Evolutionary conservation across 2,329 filamentous ascomycete genomes (phyloP).

Genomic region (Aspergillus piperis): DNA sequence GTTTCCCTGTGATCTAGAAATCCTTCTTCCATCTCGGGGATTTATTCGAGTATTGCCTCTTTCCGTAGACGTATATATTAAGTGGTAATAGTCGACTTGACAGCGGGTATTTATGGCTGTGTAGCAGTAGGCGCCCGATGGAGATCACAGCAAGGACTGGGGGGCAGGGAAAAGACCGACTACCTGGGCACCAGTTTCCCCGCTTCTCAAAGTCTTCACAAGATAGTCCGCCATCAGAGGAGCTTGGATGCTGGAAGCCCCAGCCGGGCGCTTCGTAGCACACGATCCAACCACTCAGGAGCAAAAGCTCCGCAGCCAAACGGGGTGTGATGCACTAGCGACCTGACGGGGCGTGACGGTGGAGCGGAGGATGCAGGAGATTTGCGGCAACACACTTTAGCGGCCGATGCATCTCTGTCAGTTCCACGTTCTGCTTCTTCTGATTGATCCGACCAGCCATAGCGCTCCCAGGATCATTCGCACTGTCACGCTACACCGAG

Average conservation of each 20-base stretch:
- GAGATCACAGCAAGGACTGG: background rate
- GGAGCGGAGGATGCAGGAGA: slow-evolving; percentile 21
- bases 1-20: no score
- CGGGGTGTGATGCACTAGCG: slow-evolving; percentile 11
- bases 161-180: background rate
- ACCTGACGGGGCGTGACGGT: slow-evolving; percentile 20
- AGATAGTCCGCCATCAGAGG: slow-evolving; percentile 3
- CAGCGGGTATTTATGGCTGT: background rate
- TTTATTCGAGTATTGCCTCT: no score
- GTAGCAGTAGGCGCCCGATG: slow-evolving; percentile 1
- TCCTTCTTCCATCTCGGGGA: no score
- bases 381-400: slow-evolving; percentile 24
- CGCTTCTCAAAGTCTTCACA: slow-evolving; percentile 17
- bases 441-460: slow-evolving; percentile 14
- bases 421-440: slow-evolving; percentile 8
- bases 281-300: slow-evolving; percentile 6
- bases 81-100: background rate
- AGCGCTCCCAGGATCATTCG: background rate
- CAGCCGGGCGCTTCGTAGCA: slow-evolving; percentile 17
- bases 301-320: slow-evolving; percentile 8
- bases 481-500: background rate
- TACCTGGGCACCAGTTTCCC: slow-evolving; percentile 2
- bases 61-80: no score
- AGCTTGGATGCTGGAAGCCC: slow-evolving; percentile 9
- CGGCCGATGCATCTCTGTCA: slow-evolving; percentile 17